A percentile compares a stretch with the other conserved stretches of the same genome.
Evolutionary conservation across 176 grass and related monocot genomes (phyloP).

Genomic region (Coix lacrymajobi): DNA sequence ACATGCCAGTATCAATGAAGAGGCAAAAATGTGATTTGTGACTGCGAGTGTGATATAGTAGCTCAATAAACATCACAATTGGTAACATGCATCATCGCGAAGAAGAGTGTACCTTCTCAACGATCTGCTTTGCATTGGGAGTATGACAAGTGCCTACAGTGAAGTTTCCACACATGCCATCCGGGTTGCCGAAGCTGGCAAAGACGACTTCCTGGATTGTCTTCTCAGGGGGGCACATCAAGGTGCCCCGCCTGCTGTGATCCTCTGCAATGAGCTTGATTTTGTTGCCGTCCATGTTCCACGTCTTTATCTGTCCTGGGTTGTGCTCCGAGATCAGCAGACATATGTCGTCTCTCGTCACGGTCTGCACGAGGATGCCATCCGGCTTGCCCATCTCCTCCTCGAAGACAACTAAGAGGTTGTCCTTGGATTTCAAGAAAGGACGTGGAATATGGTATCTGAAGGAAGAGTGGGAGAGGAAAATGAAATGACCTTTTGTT

Average conservation of each 20-base stretch:
- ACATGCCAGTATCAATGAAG: background rate
- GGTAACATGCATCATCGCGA: background rate
- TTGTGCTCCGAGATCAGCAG: constrained; percentile 55
- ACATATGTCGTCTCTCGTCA: constrained; percentile 86
- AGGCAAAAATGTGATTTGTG: background rate
- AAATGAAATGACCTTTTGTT: constrained; percentile 10
- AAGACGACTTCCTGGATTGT: constrained; percentile 65
- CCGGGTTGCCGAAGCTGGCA: constrained; percentile 83
- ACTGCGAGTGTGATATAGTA: background rate
- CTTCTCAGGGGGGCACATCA: constrained; percentile 56
- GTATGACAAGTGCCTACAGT: constrained; percentile 60
- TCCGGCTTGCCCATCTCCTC: constrained; percentile 70
- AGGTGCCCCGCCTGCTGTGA: constrained; percentile 41
- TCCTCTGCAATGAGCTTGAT: constrained; percentile 47
- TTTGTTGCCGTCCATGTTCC: constrained; percentile 40
- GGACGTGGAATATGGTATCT: constrained; percentile 75
- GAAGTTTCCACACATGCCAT: constrained; percentile 69
- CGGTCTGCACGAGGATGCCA: constrained; percentile 52
- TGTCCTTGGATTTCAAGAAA: constrained; percentile 73
- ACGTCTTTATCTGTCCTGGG: constrained; percentile 55
- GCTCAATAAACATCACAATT: background rate
- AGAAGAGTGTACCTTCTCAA: constrained; percentile 50
- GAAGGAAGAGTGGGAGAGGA: background rate
- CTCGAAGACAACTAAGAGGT: constrained; percentile 80
- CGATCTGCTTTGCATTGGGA: constrained; percentile 32